Conservation (phyloP, 2,329 filamentous ascomycete species). For the Talaromyces sp. region DNA sequence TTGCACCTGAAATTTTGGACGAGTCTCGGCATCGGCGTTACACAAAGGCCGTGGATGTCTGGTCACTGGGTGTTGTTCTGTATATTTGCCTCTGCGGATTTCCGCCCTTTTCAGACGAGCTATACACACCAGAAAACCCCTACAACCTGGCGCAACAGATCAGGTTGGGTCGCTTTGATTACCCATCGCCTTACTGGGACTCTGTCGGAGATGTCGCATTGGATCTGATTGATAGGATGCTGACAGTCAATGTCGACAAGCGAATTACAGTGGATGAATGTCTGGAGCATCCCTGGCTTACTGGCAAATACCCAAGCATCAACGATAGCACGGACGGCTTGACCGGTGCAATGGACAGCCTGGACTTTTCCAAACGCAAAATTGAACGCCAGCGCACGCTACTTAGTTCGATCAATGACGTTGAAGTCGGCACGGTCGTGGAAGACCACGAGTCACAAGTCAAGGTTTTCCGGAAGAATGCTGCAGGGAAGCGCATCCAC, state of each 20-base stretch:
- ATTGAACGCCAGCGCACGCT: slow-evolving; percentile 77
- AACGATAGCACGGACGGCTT: slow-evolving; percentile 89
- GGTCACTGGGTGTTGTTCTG: slow-evolving; percentile 94
- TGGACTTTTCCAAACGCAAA: slow-evolving; percentile 82
- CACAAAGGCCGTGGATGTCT: slow-evolving; percentile 90
- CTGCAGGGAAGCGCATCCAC: slow-evolving; percentile 41
- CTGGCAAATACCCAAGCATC: slow-evolving; percentile 53
- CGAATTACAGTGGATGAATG: slow-evolving; percentile 88
- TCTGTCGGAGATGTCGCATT: slow-evolving; percentile 79
- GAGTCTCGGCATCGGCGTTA: slow-evolving; percentile 79
- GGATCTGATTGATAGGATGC: slow-evolving; percentile 91
- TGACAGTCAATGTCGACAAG: slow-evolving; percentile 77
- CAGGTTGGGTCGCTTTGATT: slow-evolving; percentile 82
- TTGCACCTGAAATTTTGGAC: slow-evolving; percentile 90
- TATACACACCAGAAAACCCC: slow-evolving; percentile 74
- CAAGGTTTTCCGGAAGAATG: slow-evolving; percentile 73
- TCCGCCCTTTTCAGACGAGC: slow-evolving; percentile 92
- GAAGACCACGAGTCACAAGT: slow-evolving; percentile 53
- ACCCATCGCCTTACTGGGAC: slow-evolving; percentile 95
- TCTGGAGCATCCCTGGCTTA: slow-evolving; percentile 85
- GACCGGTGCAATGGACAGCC: slow-evolving; percentile 73
- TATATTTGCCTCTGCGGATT: slow-evolving; percentile 98
- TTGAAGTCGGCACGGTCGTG: slow-evolving; percentile 58
- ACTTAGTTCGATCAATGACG: slow-evolving; percentile 73
- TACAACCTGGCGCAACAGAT: slow-evolving; percentile 87